phyloP scores from a whole-genome alignment of 2,329 filamentous ascomycete genomes.

The Lachnellula occidentalis region DNA sequence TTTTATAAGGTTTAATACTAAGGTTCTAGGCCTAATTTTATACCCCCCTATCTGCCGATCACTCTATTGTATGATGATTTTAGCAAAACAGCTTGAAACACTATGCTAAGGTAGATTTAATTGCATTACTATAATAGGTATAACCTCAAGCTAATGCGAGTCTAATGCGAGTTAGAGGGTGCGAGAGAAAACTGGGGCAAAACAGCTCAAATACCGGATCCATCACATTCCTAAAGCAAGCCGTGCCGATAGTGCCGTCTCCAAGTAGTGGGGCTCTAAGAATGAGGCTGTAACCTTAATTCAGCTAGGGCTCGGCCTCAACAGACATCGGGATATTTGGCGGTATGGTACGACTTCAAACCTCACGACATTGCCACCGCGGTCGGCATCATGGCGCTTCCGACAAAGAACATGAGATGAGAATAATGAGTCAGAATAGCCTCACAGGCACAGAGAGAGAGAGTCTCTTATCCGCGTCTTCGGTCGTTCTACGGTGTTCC shows the following conservation, averaged over 20 bases:
- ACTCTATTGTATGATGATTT: too few species aligned
- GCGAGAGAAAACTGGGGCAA: too few species aligned
- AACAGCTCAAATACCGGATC: too few species aligned
- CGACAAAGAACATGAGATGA: neutral
- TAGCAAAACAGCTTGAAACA: too few species aligned
- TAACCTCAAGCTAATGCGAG: too few species aligned
- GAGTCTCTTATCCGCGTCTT: neutral
- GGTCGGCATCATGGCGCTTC: neutral
- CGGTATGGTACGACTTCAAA: neutral
- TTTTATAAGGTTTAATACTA: too few species aligned
- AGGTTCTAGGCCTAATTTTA: too few species aligned
- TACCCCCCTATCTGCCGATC: too few species aligned
- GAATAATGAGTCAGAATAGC: neutral
- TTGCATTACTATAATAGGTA: too few species aligned
- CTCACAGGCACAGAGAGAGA: neutral
- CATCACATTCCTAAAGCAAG: too few species aligned
- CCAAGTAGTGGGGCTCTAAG: neutral
- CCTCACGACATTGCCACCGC: neutral
- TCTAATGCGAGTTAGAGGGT: neutral
- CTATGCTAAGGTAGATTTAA: too few species aligned
- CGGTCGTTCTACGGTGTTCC: neutral
- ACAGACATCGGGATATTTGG: neutral
- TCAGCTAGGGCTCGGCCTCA: neutral
- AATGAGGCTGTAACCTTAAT: neutral
- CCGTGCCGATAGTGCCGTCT: neutral